These are phyloP conservation scores for Dothistroma septosporum DNA, from an alignment of 2,329 filamentous ascomycete species.

Conservation along the genomic window DNA sequence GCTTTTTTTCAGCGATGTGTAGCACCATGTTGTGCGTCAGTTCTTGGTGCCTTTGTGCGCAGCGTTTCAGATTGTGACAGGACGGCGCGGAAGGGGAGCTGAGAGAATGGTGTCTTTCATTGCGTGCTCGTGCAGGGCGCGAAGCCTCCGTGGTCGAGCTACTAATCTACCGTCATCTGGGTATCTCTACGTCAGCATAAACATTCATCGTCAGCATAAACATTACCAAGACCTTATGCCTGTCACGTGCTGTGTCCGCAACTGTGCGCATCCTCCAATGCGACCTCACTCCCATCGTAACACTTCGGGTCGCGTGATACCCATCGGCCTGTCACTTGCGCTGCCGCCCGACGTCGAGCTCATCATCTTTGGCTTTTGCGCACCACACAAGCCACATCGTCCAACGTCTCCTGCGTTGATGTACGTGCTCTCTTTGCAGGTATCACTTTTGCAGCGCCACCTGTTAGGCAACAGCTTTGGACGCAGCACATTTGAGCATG, in stretches of 20 bases:
- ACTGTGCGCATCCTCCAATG: background rate
- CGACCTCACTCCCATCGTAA: slow-evolving; percentile 32
- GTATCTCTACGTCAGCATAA: background rate
- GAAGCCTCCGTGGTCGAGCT: background rate
- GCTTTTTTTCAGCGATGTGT: no score
- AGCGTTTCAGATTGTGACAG: no score
- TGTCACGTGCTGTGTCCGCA: background rate
- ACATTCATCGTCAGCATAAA: background rate
- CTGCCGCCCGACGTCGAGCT: background rate
- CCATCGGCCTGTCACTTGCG: slow-evolving; percentile 16
- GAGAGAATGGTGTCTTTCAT: no score
- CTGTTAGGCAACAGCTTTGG: slow-evolving; percentile 49
- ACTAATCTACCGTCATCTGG: background rate
- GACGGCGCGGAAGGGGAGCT: no score
- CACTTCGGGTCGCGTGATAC: slow-evolving; percentile 29
- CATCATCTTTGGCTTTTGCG: slow-evolving; percentile 23
- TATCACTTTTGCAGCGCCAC: slow-evolving; percentile 60
- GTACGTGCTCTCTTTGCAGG: slow-evolving; percentile 57
- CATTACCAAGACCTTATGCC: background rate
- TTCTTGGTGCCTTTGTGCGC: no score
- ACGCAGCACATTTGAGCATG: slow-evolving; percentile 68
- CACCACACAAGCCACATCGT: slow-evolving; percentile 66
- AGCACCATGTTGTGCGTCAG: no score
- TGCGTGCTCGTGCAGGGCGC: no score
- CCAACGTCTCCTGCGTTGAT: slow-evolving; percentile 66